Base-by-base conservation (phyloP, 345 rosid species). In the Nasturtium officinale region DNA sequence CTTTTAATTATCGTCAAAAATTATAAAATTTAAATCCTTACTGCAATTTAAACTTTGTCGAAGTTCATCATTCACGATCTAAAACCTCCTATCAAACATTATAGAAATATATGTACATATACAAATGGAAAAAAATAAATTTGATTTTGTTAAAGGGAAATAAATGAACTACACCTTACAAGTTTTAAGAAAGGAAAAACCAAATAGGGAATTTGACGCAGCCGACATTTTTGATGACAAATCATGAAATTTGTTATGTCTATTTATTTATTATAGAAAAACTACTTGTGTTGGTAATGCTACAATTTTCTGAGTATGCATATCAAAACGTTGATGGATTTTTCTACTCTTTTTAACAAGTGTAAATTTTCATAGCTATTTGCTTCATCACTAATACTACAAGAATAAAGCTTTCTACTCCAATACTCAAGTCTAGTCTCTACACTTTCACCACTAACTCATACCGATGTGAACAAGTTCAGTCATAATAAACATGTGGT, bases 161-260 rank as follows among this genome's bases (percentile, higher is more conserved):
- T 56, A 48, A 74, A 28, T 67, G 67, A 58, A 50, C 10, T 45
- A 6, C 17, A 5, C 8, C 47, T 73, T 35, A 29, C 37, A 29
- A 60, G 48, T 74, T 58, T 54, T 55, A 65, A 50, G 42, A 53
- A 52, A 25, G 58, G 47, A 55, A 46, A 65, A 47, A 33, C 43
- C 46, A 54, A 75, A 7, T 33, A 13, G 45, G 35, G 60, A 54
- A 69, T 25, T 76, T 69, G 62, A 76, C 62, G 75, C 60, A 69
- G 75, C 79, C 79, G 79, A 62, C 17, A 35, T 69, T 69, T 69
- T 69, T 69, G 71, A 69, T 71, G 65, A 46, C 55, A n/a, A 17
- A 5, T 51, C 0, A n/a, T 76, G 32, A 7, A 35, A 11, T 69
- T n/a, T 76, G 35, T 43, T 69, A 57, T 53, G 69, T 75, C 63